A percentile compares a stretch with the other conserved stretches of the same genome.
Evolutionary conservation across 179 eudicot species (phyloP).

Genomic region (Beta corolliflora): DNA sequence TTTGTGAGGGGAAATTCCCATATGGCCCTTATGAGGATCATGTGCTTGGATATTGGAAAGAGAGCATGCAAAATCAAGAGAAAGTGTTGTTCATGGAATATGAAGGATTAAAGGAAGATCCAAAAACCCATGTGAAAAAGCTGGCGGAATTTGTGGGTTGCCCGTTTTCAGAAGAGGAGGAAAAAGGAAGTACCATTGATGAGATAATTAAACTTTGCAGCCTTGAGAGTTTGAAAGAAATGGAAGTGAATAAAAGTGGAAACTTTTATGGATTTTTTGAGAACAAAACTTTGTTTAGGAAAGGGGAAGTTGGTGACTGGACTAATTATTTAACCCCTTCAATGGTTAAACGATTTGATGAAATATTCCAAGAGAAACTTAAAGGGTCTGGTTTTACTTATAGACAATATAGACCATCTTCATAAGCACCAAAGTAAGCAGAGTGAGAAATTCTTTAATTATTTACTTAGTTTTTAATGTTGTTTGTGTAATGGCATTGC

Average conservation of each 20-base stretch:
- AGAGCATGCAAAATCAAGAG: conserved; percentile 18
- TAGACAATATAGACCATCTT: neutral
- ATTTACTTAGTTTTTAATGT: no score
- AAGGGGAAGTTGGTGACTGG: conserved; percentile 43
- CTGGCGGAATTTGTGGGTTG: conserved; percentile 33
- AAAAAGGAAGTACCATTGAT: conserved; percentile 28
- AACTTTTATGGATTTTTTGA: conserved; percentile 29
- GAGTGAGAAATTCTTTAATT: neutral
- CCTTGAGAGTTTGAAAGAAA: conserved; percentile 32
- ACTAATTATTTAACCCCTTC: conserved; percentile 26
- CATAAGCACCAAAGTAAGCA: neutral
- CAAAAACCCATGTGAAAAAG: conserved; percentile 24
- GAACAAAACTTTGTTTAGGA: conserved; percentile 37
- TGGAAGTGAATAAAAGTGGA: conserved; percentile 39
- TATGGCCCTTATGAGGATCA: conserved; percentile 45
- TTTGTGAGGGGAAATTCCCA: conserved; percentile 38
- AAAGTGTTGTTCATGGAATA: conserved; percentile 37
- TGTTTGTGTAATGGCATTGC: no score
- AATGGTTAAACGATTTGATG: conserved; percentile 24
- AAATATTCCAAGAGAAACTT: conserved; percentile 23
- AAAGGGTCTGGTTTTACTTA: conserved; percentile 5
- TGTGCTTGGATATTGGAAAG: conserved; percentile 36
- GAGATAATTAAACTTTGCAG: conserved; percentile 36
- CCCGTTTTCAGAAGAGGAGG: conserved; percentile 33
- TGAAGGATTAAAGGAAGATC: conserved; percentile 36